phyloP scores from a whole-genome alignment of 2,329 filamentous ascomycete genomes.

The Zelopaecilomyces penicillatus region DNA sequence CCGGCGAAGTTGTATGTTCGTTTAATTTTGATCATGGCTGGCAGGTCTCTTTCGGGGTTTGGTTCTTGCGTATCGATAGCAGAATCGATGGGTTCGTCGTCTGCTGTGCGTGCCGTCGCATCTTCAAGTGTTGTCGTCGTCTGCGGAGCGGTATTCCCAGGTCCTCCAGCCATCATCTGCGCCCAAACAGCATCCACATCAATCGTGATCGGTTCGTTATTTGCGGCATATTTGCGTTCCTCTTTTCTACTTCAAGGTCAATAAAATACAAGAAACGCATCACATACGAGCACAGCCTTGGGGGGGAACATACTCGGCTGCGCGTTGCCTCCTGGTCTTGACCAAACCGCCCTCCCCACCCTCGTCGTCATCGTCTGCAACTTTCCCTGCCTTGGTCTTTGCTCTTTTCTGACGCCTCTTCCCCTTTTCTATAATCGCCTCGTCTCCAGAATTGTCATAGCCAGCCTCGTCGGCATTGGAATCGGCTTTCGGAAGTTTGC shows the following conservation, averaged over 20 bases:
- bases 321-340: conserved; percentile 65
- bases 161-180: conserved; percentile 47
- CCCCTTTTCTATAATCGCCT: conserved; percentile 56
- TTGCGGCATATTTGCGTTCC: conserved; percentile 44
- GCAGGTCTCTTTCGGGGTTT: conserved; percentile 14
- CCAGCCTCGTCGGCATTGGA: conserved; percentile 29
- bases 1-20: conserved; percentile 70
- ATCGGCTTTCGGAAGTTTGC: conserved; percentile 12
- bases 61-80: neutral
- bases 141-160: conserved; percentile 7
- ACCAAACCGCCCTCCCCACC: conserved; percentile 55
- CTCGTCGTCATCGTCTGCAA: conserved; percentile 47
- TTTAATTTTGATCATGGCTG: conserved; percentile 53
- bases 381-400: conserved; percentile 25
- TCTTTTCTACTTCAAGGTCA: conserved; percentile 36
- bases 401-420: conserved; percentile 44
- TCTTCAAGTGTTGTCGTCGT: conserved; percentile 1
- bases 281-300: too few species aligned
- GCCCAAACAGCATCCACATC: conserved; percentile 66
- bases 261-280: neutral
- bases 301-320: conserved; percentile 46
- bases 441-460: conserved; percentile 64
- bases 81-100: neutral
- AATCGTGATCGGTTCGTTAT: conserved; percentile 54
- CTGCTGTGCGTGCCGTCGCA: conserved; percentile 3